Conservation (phyloP, 495 filamentous ascomycete species). For the Neurospora sublineolata region DNA sequence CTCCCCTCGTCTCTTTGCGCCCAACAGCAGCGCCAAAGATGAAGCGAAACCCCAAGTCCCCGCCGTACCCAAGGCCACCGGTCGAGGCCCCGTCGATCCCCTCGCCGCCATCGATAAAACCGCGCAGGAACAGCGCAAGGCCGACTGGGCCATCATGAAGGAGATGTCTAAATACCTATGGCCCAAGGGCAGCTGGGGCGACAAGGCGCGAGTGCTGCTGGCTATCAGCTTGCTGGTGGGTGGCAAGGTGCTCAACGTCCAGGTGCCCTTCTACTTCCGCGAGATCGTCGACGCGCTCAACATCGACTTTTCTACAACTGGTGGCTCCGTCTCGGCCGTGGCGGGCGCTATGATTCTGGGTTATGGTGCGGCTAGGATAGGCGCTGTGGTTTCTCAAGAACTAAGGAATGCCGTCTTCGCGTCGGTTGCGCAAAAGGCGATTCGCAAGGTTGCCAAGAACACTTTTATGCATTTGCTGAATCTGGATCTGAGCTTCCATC, state of each 20-base stretch:
- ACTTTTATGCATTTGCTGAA: conserved; percentile 85
- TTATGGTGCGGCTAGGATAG: conserved; percentile 78
- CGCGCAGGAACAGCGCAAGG: conserved; percentile 82
- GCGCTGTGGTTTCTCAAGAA: conserved; percentile 80
- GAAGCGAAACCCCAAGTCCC: neutral
- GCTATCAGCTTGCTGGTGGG: conserved; percentile 74
- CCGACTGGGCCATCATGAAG: conserved; percentile 97
- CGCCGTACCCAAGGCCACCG: neutral
- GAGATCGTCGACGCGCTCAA: conserved; percentile 96
- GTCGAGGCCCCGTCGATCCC: conserved; percentile 12
- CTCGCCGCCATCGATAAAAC: conserved; percentile 35
- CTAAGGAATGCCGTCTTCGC: conserved; percentile 92
- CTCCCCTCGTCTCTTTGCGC: conserved; percentile 1
- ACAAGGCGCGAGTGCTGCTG: conserved; percentile 71
- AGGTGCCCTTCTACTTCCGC: conserved; percentile 98
- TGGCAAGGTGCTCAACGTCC: conserved; percentile 91
- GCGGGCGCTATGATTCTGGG: conserved; percentile 88
- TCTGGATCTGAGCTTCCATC: conserved; percentile 86
- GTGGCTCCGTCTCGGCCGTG: conserved; percentile 76
- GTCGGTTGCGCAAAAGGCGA: conserved; percentile 92
- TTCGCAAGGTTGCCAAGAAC: conserved; percentile 77
- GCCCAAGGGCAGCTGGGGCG: conserved; percentile 80
- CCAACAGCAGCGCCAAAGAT: neutral
- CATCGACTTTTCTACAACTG: conserved; percentile 70
- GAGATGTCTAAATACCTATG: conserved; percentile 96